Evolutionary conservation across 192 early-diverging fungal species (phyloP).

Genomic region (Coemansia sp.): DNA sequence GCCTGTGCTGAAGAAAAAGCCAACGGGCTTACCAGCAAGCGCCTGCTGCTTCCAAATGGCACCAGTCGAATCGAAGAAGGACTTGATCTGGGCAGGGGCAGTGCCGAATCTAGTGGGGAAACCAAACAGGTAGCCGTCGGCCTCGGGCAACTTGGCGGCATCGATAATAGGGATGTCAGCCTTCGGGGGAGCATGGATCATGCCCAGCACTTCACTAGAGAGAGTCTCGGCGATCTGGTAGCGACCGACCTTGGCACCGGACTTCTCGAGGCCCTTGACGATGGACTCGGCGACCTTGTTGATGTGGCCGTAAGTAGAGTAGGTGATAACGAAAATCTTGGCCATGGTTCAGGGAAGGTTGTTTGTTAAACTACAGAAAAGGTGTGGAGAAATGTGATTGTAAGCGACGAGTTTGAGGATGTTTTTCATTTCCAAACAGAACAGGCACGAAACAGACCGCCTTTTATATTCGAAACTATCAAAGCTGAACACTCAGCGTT

Average conservation of each 20-base stretch:
- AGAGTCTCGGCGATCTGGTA: constrained; percentile 68
- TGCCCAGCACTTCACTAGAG: constrained; percentile 63
- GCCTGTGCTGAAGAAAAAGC: constrained; percentile 73
- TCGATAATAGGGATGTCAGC: constrained; percentile 60
- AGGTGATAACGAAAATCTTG: constrained; percentile 64
- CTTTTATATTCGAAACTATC: too few species aligned
- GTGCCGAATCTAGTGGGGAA: constrained; percentile 72
- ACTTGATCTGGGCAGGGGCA: constrained; percentile 75
- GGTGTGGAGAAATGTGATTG: not conserved
- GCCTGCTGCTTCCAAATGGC: constrained; percentile 60
- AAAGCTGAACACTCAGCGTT: too few species aligned
- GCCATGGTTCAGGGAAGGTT: not conserved
- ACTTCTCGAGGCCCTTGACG: constrained; percentile 64
- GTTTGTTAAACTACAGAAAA: not conserved
- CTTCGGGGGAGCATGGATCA: constrained; percentile 67
- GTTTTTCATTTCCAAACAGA: not conserved
- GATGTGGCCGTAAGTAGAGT: constrained; percentile 72
- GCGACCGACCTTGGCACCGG: constrained; percentile 57
- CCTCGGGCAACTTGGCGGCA: constrained; percentile 59
- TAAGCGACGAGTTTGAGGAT: not conserved
- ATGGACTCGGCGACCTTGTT: constrained; percentile 65
- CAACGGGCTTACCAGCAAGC: constrained; percentile 72
- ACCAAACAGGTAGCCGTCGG: constrained; percentile 75
- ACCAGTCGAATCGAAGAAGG: constrained; percentile 70
- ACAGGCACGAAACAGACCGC: too few species aligned